phyloP scores from a whole-genome alignment of 805 yeast species.

The Metschnikowia drakensbergensis region DNA sequence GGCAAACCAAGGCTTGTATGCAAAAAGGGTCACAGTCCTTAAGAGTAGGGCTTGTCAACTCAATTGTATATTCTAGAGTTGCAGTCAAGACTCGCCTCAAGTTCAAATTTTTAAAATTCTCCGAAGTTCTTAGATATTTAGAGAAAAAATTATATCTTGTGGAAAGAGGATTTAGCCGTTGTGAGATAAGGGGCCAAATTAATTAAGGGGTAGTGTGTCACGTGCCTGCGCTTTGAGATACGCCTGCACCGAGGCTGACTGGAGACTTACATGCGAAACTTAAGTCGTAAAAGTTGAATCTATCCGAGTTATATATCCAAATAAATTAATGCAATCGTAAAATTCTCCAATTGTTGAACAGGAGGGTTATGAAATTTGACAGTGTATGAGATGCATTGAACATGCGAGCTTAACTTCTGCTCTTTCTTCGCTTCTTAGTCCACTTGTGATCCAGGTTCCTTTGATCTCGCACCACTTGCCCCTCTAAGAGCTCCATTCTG shows the following conservation, averaged over 20 bases:
- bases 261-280: neutral
- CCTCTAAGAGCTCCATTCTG: constrained; percentile 27
- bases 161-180: constrained; percentile 1
- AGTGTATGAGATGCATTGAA: neutral
- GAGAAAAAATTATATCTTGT: neutral
- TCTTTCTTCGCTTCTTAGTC: neutral
- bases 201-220: neutral
- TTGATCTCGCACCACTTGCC: constrained; percentile 18
- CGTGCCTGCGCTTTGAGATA: neutral
- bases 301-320: neutral
- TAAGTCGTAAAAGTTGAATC: neutral
- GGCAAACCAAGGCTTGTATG: neutral
- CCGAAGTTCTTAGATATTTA: neutral
- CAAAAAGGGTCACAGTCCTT: neutral
- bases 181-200: constrained; percentile 4
- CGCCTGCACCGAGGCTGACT: neutral
- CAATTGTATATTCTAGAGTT: neutral
- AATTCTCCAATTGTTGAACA: neutral
- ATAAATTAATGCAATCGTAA: neutral
- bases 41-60: neutral
- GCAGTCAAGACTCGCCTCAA: neutral
- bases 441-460: constrained; percentile 2
- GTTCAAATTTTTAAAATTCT: neutral
- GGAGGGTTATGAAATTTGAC: neutral
- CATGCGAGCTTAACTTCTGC: neutral